A percentile compares a stretch with the other conserved stretches of the same genome.
Evolutionary conservation across 441 rosid genomes (phyloP).

Genomic region (Croton setiger): DNA sequence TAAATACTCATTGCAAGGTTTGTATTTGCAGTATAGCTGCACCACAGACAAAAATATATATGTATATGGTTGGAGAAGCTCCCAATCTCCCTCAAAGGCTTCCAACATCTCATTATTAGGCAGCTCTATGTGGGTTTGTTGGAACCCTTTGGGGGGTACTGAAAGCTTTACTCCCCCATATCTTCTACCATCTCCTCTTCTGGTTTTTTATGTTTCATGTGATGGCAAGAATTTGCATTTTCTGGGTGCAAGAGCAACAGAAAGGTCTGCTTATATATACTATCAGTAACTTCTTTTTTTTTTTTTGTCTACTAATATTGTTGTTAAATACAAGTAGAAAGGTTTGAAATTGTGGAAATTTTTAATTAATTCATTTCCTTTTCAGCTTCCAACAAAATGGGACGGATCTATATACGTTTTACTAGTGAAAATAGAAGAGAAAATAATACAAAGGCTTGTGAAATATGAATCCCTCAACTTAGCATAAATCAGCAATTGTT

Average conservation of each 20-base stretch:
- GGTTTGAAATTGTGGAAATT: not conserved
- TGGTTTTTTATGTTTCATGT: too few relatives aligned
- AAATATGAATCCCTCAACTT: not conserved
- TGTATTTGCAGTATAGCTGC: not conserved
- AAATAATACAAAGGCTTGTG: not conserved
- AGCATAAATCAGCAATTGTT: not conserved
- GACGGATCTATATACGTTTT: not conserved
- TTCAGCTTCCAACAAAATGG: not conserved
- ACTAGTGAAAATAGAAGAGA: not conserved
- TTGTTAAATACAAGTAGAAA: not conserved
- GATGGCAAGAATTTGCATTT: too few relatives aligned
- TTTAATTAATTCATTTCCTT: not conserved
- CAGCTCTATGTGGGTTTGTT: conserved; percentile 3
- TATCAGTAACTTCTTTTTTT: too few relatives aligned
- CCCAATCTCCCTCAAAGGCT: conserved; percentile 39
- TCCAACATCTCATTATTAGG: conserved; percentile 19
- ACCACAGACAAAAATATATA: not conserved
- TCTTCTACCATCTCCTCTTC: not conserved
- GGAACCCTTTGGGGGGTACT: conserved; percentile 18
- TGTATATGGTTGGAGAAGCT: conserved; percentile 26
- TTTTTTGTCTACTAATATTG: not conserved
- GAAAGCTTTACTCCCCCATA: conserved; percentile 21
- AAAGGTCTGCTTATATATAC: too few relatives aligned
- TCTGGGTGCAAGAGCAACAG: not conserved
- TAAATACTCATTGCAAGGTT: conserved; percentile 7